Conservation (phyloP, 805 yeast genomes). For the Ogataea trehaloabstinens region DNA sequence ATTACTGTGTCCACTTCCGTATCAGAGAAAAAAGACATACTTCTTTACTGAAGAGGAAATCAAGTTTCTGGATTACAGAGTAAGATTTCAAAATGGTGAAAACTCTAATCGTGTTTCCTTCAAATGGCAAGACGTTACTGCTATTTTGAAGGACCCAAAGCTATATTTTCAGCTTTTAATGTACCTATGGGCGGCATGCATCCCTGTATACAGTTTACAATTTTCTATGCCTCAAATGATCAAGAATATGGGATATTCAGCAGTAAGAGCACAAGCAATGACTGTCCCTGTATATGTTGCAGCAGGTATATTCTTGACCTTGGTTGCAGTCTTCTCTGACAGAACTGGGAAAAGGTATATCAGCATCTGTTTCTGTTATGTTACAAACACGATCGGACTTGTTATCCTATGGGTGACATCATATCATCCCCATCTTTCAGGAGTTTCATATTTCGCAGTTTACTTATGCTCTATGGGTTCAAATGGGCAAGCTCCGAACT, state of each 20-base stretch:
- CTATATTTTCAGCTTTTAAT: constrained; percentile 27
- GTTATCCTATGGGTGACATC: constrained; percentile 36
- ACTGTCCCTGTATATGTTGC: constrained; percentile 40
- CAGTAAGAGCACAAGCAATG: constrained; percentile 38
- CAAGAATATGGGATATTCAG: constrained; percentile 39
- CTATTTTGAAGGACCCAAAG: constrained; percentile 36
- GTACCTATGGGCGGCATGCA: constrained; percentile 39
- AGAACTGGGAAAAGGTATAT: constrained; percentile 30
- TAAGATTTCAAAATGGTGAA: constrained; percentile 3
- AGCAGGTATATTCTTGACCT: constrained; percentile 8
- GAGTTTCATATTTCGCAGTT: constrained; percentile 39
- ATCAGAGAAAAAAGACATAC: constrained; percentile 1
- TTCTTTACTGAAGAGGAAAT: constrained; percentile 1
- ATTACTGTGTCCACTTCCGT: constrained; percentile 32
- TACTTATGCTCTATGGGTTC: constrained; percentile 40
- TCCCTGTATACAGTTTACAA: constrained; percentile 36
- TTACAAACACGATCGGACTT: constrained; percentile 35
- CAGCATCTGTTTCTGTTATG: constrained; percentile 35
- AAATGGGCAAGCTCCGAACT: constrained; percentile 9
- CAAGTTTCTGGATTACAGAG: constrained; percentile 3
- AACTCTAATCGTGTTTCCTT: constrained; percentile 1
- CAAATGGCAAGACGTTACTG: constrained; percentile 19
- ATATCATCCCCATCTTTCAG: constrained; percentile 39
- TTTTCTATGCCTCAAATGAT: constrained; percentile 43
- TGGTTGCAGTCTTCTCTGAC: constrained; percentile 32